Evolutionary conservation across 108 stramenopile species (phyloP), one percentile per base, ranked within the genome.

Genomic region (Pseudonitzschia pungens): DNA sequence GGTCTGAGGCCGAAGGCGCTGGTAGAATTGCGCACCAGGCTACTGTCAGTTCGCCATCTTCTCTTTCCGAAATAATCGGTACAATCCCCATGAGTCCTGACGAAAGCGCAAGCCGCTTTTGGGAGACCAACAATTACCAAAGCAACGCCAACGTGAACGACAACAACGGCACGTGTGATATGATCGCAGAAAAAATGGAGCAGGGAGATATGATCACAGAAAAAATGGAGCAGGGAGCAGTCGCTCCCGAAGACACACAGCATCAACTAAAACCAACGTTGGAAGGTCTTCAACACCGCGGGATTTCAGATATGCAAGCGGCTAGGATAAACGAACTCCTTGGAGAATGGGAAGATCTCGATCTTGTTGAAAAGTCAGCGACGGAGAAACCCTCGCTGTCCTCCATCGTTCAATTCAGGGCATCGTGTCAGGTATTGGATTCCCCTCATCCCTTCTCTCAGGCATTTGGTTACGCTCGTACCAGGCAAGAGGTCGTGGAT

Each of bases 291-390:
- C 9, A 24, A 28, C 22, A 27, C 10, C 9, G 22, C 20, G 20
- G 29, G 22, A 28, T 62, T 8, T 7, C 15, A 20, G 60, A 62
- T 62, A 28, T 24, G 7, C 22, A 20, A 7, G 20, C 60, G 10
- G 26, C 11, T 9, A 6, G 27, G 15, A 70, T 70, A 22, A 50
- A 26, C 21, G 44, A 50, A 10, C 29, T 70, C 15, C 29, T 70
- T 11, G 69, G 69, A 32, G 69, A 53, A 55, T 70, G 69, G 69
- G 69, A 70, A 50, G 69, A 70, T 32, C 22, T 62, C 32, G 60
- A 62, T 20, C 7, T 24, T 5, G 32, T 20, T 24, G 60, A 29
- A 20, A 62, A 62, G 28, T 7, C 8, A 20, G 2, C 36, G 6
- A 62, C 7, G 32, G 60, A 62, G 28, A 15, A 0, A 32, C 60